Conservation (phyloP, 2,329 filamentous ascomycete species). For the Aspergillus japonicus region DNA sequence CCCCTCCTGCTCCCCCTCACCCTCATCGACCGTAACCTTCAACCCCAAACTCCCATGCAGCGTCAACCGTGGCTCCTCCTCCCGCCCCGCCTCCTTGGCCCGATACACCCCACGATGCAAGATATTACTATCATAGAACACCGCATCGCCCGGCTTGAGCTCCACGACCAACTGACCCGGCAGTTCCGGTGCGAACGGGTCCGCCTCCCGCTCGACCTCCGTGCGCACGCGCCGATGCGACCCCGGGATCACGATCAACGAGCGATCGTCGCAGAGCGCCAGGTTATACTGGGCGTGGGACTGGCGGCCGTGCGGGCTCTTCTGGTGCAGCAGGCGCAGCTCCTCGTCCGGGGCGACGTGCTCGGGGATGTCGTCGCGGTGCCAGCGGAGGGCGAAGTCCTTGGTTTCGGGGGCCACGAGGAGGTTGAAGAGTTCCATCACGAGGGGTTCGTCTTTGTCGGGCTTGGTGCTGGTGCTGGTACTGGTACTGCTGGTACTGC, state of each 20-base stretch:
- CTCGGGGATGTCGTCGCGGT: conserved; percentile 77
- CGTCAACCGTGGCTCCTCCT: conserved; percentile 41
- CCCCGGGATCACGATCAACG: conserved; percentile 73
- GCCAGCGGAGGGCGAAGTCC: conserved; percentile 77
- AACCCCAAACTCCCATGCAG: conserved; percentile 46
- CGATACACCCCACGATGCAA: conserved; percentile 52
- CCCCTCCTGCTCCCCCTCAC: conserved; percentile 23
- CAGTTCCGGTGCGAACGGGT: conserved; percentile 61
- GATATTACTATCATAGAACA: conserved; percentile 91
- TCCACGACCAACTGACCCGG: conserved; percentile 65
- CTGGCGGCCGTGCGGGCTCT: conserved; percentile 47
- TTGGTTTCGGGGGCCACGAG: conserved; percentile 67
- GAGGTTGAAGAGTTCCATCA: conserved; percentile 87
- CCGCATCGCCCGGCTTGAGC: conserved; percentile 72
- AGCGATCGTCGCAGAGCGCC: conserved; percentile 71
- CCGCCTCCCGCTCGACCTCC: conserved; percentile 64
- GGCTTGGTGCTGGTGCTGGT: too few relatives aligned
- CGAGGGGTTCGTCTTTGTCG: conserved; percentile 63
- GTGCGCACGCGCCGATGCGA: conserved; percentile 72
- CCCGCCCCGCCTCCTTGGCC: conserved; percentile 34
- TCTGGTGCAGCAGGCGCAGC: conserved; percentile 55
- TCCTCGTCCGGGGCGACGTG: conserved; percentile 67
- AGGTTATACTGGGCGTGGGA: conserved; percentile 87
- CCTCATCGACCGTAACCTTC: conserved; percentile 26
- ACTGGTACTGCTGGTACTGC: conserved; percentile 26